Base-by-base conservation (phyloP, 805 yeast genomes). In the Yamadazyma insecticola region DNA sequence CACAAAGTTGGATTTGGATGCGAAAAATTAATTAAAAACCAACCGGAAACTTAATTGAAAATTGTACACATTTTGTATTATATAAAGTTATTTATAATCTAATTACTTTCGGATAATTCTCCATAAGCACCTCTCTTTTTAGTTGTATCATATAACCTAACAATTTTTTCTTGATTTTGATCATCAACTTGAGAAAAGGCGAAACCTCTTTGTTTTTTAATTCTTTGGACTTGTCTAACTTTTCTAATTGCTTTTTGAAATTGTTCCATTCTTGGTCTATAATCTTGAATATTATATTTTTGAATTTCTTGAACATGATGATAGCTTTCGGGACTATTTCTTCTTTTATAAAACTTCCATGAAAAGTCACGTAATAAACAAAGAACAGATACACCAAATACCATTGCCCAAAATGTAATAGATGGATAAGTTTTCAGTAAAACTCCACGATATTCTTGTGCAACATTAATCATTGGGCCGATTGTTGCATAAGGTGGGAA, bases 121-220 rank as follows among this genome's bases (percentile, higher is more conserved):
- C 89, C 90, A 50, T 76, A 78, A n/a, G 62, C 72, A 13, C 89
- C 89, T 57, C 89, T 73, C 47, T 76, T 70, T 57, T 82, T 81
- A 1, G 97, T 90, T 3, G 97, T 90, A 57, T 92, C 98, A 50
- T 92, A 92, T 67, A 94, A 86, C 48, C 97, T 74, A 29, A 92
- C 81, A 39, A 92, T 75, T 51, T 80, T 79, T 44, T 88, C 96
- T 60, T 89, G 96, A 22, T 95, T 95, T 53, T 85, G 96, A 34
- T 62, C 62, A 41, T 87, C 96, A 28, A 84, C 88, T 57, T 92
- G 97, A 5, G 97, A 88, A 50, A 92, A 92, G 2, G 99, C 99
- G 68, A 86, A 92, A 5, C 99, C 99, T 60, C 97, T 79, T 61
- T 92, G 98, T 51, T 92, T 92, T 55, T 94, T 84, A 85, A 92